Conservation (phyloP, 2,329 filamentous ascomycete species). For the Colletotrichum cuscutae region DNA sequence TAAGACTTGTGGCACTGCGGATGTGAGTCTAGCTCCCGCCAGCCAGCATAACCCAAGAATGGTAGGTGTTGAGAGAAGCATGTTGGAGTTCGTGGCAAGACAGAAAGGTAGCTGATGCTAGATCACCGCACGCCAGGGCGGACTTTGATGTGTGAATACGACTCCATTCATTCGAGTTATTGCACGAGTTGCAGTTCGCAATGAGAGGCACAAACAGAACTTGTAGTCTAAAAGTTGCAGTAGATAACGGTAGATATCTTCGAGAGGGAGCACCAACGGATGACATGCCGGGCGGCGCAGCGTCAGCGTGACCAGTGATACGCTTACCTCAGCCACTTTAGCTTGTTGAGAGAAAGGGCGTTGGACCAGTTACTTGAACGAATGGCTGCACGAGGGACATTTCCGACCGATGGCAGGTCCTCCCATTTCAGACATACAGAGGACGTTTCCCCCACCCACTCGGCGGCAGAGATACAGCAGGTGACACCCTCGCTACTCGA, state of each 20-base stretch:
- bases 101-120: not conserved
- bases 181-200: too few relatives aligned
- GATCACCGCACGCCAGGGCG: not conserved
- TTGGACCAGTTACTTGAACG: constrained; percentile 1
- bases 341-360: not conserved
- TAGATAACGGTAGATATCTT: not conserved
- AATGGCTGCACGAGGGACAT: constrained; percentile 16
- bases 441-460: not conserved
- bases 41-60: not conserved
- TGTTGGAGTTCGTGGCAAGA: not conserved
- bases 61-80: not conserved
- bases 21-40: not conserved
- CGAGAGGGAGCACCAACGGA: not conserved
- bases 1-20: not conserved
- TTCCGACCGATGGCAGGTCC: constrained; percentile 5
- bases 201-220: not conserved
- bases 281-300: not conserved
- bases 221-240: not conserved
- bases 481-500: not conserved
- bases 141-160: not conserved
- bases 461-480: not conserved
- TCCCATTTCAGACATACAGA: not conserved
- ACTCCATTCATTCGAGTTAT: not conserved
- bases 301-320: not conserved
- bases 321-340: not conserved